phyloP scores from a whole-genome alignment of 345 rosid genomes.

The Gossypium stocksii region DNA sequence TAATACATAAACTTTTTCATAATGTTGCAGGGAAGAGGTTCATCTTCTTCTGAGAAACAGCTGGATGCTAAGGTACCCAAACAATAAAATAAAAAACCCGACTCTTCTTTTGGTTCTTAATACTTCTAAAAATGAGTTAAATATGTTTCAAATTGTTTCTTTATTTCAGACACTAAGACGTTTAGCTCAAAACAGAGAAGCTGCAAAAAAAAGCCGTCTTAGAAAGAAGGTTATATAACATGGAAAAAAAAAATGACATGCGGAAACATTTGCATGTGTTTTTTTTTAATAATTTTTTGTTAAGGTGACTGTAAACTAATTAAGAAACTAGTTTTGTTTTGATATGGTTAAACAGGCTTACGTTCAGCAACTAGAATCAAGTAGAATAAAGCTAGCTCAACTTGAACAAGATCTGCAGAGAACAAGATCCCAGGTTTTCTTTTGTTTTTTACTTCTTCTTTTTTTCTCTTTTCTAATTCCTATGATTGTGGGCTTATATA shows the following conservation, averaged over 20 bases:
- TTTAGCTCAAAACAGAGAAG: constrained; percentile 99
- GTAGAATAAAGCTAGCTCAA: constrained; percentile 84
- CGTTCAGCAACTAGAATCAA: constrained; percentile 92
- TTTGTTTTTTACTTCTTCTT: not conserved
- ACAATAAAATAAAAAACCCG: not conserved
- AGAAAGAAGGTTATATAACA: constrained; percentile 67
- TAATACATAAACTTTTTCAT: not conserved
- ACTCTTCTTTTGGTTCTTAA: not conserved
- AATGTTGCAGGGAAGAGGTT: constrained; percentile 74
- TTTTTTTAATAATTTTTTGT: not conserved
- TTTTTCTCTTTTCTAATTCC: not conserved
- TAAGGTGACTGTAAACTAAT: too few species aligned
- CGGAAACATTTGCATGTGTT: not conserved
- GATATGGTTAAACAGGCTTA: constrained; percentile 53
- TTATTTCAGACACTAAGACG: constrained; percentile 79
- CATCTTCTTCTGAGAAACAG: constrained; percentile 74
- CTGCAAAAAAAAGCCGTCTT: constrained; percentile 95
- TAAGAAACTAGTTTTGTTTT: too few species aligned
- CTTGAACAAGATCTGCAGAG: constrained; percentile 95
- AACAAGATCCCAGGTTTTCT: constrained; percentile 76
- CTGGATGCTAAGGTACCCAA: constrained; percentile 85
- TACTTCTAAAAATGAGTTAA: not conserved
- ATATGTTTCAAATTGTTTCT: not conserved
- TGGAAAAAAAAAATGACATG: not conserved
- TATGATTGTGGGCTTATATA: too few species aligned